Base-by-base conservation (phyloP, 2,329 filamentous ascomycete genomes). In the Fusarium sp. region DNA sequence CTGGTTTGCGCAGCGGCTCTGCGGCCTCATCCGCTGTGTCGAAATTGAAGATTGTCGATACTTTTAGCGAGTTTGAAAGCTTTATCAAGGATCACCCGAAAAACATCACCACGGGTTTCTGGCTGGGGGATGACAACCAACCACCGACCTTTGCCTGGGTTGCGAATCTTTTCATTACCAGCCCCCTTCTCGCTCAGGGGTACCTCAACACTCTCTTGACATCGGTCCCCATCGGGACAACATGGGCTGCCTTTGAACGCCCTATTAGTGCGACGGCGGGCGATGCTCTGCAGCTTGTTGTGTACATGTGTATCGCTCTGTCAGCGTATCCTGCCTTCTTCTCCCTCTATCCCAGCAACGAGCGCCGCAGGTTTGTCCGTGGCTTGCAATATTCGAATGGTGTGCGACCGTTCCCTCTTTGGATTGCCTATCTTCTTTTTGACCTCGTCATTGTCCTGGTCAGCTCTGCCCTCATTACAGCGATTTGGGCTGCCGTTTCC, bases 361-460 rank as follows among this genome's bases (percentile, higher is more conserved):
- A 98, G 82, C 89, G 95, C 30, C 86, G 95, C 13, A 87, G 91
- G 59, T 93, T 95, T 73, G 94, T 98, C 27, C 90, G 95, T 61
- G 93, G 93, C 18, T 86, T 98, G 34, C 93, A 98, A 82, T 98
- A 97, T 83, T 97, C 94, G 64, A 98, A 98, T 79, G 95, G 95
- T 56, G 95, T 98, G 32, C 88, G 94, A 14, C 92, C 94, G 0
- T 86, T 94, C 10, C 94, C 95, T 1, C 86, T 98, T 2, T 98
- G 96, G 95, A 83, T 94, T 6, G 94, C 95, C 2, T 97, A 98
- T 79, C 87, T 93, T 1, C 79, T 87, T 0, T 97, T 98, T 79
- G 95, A 98, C 83, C 95, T 95, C 73, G 80, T 89, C 50, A 91
- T 97, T 66, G 92, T 95, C 1, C 80, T 97, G 16, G 65, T 81